Base-by-base conservation (phyloP, 163 green algal genomes). In the Scenedesmus sp. region DNA sequence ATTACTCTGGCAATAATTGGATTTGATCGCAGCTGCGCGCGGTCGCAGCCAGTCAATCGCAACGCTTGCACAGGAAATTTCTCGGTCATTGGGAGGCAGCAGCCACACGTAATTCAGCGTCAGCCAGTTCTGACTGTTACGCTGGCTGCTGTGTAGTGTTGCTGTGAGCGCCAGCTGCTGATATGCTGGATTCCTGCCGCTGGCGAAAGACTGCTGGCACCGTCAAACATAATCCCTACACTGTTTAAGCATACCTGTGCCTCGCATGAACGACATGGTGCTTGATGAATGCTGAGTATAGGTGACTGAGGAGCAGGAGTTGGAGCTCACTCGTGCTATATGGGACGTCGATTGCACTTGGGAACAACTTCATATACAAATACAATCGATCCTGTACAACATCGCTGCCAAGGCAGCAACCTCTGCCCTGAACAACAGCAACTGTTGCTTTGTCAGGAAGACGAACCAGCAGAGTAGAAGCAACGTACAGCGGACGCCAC, bases 211-310 rank as follows among this genome's bases (percentile, higher is more conserved):
- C 33, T 46, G 35, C 37, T 30, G 35, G 37, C 72, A 81, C 13
- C 26, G 15, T 81, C 13, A 81, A 46, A 81, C 0, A 40, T 40
- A 4, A 18, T 40, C 12, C 9, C 30, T 40, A 10, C 15, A 37
- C 3, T 3, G 2, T 5, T 5, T 22, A 5, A 44, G n/a, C 83
- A 13, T 43, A 90, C 85, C 85, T 78, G 85, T 90, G 35, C 85
- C 85, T 30, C 85, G 85, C 85, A 90, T 90, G 46, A 90, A 90
- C 2, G 70, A 85, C 85, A 90, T 90, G 3, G 72, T 84, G 59
- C 35, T 33, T 86, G 15, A 20, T 86, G 81, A 43, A 12, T 24
- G n/a, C n/a, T 86, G 73, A 73, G 59, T 40, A 85, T 40, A 46
- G 46, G 37, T 72, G 46, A 86, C 35, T 76, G 65, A 40, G 65